Percentiles rank a stretch among this genome's conserved stretches.
Evolutionary conservation across 2,329 filamentous ascomycete genomes (phyloP).

Genomic region (Fusarium sp.): DNA sequence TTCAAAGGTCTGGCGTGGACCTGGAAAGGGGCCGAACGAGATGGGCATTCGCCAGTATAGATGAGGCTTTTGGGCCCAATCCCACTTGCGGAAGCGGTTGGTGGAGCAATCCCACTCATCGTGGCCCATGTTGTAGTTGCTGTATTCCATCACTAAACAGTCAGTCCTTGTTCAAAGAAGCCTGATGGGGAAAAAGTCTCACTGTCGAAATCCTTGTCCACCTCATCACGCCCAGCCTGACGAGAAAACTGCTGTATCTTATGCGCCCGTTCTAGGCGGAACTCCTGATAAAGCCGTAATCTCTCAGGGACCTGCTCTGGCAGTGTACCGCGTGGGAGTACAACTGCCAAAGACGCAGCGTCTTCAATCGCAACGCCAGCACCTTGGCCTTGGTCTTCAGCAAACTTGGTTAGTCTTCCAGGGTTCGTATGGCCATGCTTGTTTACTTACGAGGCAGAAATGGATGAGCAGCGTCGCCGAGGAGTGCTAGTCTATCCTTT

Average conservation of each 20-base stretch:
- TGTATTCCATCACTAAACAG: conserved; percentile 24
- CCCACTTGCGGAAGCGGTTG: conserved; percentile 25
- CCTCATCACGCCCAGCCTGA: conserved; percentile 52
- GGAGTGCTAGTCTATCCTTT: conserved; percentile 63
- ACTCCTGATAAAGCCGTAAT: conserved; percentile 68
- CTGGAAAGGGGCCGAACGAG: conserved; percentile 39
- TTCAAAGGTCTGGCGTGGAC: conserved; percentile 38
- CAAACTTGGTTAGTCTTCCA: too few relatives aligned
- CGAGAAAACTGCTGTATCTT: conserved; percentile 69
- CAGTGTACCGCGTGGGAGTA: conserved; percentile 62
- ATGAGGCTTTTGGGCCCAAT: conserved; percentile 27
- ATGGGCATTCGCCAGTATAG: conserved; percentile 37
- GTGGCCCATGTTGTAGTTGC: conserved; percentile 30
- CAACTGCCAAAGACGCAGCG: conserved; percentile 66
- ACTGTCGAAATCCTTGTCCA: conserved; percentile 24
- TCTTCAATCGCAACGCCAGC: conserved; percentile 79
- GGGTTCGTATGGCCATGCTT: too few relatives aligned
- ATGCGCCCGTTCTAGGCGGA: conserved; percentile 67
- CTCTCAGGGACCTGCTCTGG: conserved; percentile 63
- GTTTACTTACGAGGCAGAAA: conserved; percentile 62
- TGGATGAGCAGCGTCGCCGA: conserved; percentile 77
- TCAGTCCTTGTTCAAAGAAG: background rate
- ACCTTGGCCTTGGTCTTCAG: conserved; percentile 34
- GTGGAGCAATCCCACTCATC: conserved; percentile 34
- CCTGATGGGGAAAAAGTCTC: background rate